Evolutionary conservation across 495 filamentous ascomycete genomes (phyloP).

Genomic region (Daldinia concentrica): DNA sequence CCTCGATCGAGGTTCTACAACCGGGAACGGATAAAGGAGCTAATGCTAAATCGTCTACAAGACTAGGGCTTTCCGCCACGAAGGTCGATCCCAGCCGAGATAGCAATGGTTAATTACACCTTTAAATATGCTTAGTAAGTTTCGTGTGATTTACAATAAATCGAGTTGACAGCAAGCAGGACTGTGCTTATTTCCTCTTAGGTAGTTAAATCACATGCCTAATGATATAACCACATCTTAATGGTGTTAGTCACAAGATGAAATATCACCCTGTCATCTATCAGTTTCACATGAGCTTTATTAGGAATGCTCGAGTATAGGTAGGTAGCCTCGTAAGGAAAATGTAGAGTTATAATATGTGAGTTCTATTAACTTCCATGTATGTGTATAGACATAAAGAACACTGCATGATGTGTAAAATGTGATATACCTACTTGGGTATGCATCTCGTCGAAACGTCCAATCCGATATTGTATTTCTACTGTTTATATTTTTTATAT

Average conservation of each 20-base stretch:
- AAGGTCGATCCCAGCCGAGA: not conserved
- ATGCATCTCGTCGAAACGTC: not conserved
- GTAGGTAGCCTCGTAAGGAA: not conserved
- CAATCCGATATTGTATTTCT: not conserved
- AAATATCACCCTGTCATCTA: too few relatives aligned
- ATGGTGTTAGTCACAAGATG: too few relatives aligned
- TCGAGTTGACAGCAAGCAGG: not conserved
- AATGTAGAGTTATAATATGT: not conserved
- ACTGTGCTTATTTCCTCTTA: too few relatives aligned
- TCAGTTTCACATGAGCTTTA: not conserved
- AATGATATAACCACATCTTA: not conserved
- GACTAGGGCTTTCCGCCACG: not conserved
- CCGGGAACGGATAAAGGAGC: not conserved
- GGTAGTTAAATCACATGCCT: not conserved
- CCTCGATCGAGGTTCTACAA: constrained; percentile 37
- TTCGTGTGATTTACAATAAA: not conserved
- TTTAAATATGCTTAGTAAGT: not conserved
- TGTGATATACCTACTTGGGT: not conserved
- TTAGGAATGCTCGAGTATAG: not conserved
- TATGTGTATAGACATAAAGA: not conserved
- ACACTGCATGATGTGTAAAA: not conserved
- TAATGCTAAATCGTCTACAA: not conserved
- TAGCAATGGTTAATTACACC: not conserved
- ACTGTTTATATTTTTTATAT: not conserved
- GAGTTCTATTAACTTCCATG: not conserved